Base-by-base conservation (phyloP, 495 filamentous ascomycete species). In the Trichoderma gamsii region DNA sequence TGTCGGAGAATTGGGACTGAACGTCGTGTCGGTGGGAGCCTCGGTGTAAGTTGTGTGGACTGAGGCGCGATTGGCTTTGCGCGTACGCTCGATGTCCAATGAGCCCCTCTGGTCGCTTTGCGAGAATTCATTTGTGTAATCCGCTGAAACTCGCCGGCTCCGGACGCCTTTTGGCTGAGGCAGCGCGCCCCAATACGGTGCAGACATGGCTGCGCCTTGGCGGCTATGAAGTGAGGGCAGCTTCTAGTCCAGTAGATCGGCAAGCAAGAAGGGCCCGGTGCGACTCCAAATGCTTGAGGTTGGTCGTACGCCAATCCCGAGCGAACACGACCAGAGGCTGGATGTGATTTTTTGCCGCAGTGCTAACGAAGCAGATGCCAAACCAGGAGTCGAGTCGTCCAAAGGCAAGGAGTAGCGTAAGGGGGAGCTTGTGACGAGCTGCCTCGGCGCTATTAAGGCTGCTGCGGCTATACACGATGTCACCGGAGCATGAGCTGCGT, bases 1-100 rank as follows among this genome's bases (percentile, higher is more conserved):
- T 64, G 77, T 72, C 63, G 80, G 80, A 16, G 83, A 83, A 46
- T 82, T 80, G 61, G 83, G 80, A 68, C 81, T 84, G 67, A 81
- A 73, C 29, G 82, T 85, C 41, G 82, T 82, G 16, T 84, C 78
- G 69, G 82, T 81, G 43, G 76, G 77, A 56, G 79, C 79, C 65
- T 80, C 77, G 69, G 81, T 79, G 70, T 76, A 78, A 73, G 77
- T 75, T 71, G 79, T 79, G 73, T 82, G 80, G 56, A 75, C 69
- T 23, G 79, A 81, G 66, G 70, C 70, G 67, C 81, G 77, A 71
- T 79, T 79, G 68, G 78, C 73, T 71, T 71, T 73, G 61, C 78
- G 68, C 32, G 70, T 74, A 51, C 71, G 67, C 67, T 76, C 72
- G 69, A 72, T 65, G 65, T 83, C 82, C 68, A 83, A 76, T 68